Evolutionary conservation across 805 yeast genomes (phyloP).

Genomic region (Priceomyces carsonii): DNA sequence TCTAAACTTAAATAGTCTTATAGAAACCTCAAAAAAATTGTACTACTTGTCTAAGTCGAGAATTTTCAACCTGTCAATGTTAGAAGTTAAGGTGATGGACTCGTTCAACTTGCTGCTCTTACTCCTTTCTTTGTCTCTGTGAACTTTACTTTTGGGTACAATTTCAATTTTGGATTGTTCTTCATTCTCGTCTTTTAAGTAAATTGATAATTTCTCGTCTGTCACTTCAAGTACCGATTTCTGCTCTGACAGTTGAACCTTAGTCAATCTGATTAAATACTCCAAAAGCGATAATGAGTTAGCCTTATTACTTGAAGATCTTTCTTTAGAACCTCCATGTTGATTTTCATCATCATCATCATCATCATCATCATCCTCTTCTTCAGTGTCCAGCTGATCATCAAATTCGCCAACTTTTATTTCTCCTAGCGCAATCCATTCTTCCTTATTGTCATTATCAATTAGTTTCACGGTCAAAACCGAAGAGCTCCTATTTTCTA

Average conservation of each 20-base stretch:
- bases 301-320: constrained; percentile 9
- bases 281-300: constrained; percentile 60
- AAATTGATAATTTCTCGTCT: constrained; percentile 67
- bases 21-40: too few relatives aligned
- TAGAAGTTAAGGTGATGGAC: constrained; percentile 28
- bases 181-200: constrained; percentile 55
- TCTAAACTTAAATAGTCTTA: too few relatives aligned
- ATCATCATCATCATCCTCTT: constrained; percentile 26
- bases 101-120: constrained; percentile 16
- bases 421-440: constrained; percentile 56
- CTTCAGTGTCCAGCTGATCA: constrained; percentile 26
- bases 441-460: constrained; percentile 19
- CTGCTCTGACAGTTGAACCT: constrained; percentile 62
- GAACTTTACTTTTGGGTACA: constrained; percentile 18
- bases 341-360: constrained; percentile 16
- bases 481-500: constrained; percentile 64
- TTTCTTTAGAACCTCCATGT: constrained; percentile 16
- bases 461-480: constrained; percentile 61
- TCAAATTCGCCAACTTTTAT: constrained; percentile 21
- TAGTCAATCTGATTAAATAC: constrained; percentile 58
- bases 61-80: constrained; percentile 31
- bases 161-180: constrained; percentile 13
- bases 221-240: constrained; percentile 50
- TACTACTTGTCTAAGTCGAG: constrained; percentile 21
- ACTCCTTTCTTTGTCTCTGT: constrained; percentile 11